A percentile compares a stretch with the other conserved stretches of the same genome.
Conservation (phyloP, 345 rosid species). For the Kandelia obovata region DNA sequence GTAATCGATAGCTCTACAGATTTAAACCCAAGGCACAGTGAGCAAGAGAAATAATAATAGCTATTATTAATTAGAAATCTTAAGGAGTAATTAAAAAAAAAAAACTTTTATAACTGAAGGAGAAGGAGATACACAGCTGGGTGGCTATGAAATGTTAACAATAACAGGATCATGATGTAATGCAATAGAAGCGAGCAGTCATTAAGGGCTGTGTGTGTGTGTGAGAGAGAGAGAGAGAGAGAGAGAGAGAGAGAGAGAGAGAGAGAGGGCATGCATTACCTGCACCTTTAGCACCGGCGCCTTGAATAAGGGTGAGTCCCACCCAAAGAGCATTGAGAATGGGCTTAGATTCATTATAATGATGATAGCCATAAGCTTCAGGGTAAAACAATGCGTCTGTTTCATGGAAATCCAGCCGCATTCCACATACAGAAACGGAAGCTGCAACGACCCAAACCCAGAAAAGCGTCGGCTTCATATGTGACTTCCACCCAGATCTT, state of each 20-base stretch:
- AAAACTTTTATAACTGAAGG: too few species aligned
- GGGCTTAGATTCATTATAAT: constrained; percentile 21
- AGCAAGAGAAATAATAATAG: background rate
- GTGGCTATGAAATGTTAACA: too few species aligned
- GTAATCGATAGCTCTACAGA: background rate
- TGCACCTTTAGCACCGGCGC: constrained; percentile 77
- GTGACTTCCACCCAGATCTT: constrained; percentile 19
- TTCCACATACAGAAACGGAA: constrained; percentile 17
- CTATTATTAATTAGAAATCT: constrained; percentile 6
- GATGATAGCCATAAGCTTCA: constrained; percentile 29
- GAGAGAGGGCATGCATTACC: constrained; percentile 32
- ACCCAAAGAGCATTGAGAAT: constrained; percentile 54
- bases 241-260: constrained; percentile 4
- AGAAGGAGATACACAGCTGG: too few species aligned
- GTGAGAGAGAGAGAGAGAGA: constrained; percentile 3
- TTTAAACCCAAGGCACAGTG: background rate
- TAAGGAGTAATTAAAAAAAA: background rate
- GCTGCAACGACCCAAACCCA: constrained; percentile 32
- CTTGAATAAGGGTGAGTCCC: constrained; percentile 75
- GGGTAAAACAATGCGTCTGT: constrained; percentile 44
- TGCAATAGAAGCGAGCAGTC: too few species aligned
- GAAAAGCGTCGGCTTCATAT: constrained; percentile 32
- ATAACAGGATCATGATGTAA: too few species aligned
- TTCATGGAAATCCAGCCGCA: constrained; percentile 48
- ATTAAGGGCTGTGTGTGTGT: background rate